A percentile compares a stretch with the other conserved stretches of the same genome.
These are phyloP conservation scores for Angomonas ambiguus DNA, from an alignment of 208 protist species.

Conservation along the genomic window DNA sequence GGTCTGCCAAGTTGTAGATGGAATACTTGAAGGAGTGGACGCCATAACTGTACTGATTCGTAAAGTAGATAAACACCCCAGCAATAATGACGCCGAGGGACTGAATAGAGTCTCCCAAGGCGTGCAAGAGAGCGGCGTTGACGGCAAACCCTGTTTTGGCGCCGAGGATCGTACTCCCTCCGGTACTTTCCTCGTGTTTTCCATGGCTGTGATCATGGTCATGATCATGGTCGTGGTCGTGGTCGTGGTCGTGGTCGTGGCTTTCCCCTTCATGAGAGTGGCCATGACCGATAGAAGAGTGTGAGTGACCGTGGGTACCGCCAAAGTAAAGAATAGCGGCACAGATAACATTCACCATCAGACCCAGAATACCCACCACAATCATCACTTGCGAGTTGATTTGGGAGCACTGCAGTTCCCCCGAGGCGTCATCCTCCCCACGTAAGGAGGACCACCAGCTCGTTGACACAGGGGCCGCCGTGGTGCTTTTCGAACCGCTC, in stretches of 20 bases:
- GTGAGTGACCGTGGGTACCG: slow-evolving; percentile 72
- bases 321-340: slow-evolving; percentile 83
- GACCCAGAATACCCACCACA: slow-evolving; percentile 70
- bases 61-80: slow-evolving; percentile 72
- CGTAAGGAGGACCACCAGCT: slow-evolving; percentile 8
- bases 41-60: slow-evolving; percentile 42
- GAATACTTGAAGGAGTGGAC: slow-evolving; percentile 43
- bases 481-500: background rate
- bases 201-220: slow-evolving; percentile 17
- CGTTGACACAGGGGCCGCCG: background rate
- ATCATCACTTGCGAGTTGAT: slow-evolving; percentile 76
- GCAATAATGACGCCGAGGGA: slow-evolving; percentile 85
- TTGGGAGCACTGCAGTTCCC: slow-evolving; percentile 23
- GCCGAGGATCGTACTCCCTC: background rate
- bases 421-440: background rate
- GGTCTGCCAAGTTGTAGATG: slow-evolving; percentile 85
- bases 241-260: slow-evolving; percentile 44
- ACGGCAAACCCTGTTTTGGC: slow-evolving; percentile 44
- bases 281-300: slow-evolving; percentile 32
- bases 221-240: slow-evolving; percentile 24
- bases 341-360: slow-evolving; percentile 85
- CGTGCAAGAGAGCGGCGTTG: slow-evolving; percentile 83
- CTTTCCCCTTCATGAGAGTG: slow-evolving; percentile 38
- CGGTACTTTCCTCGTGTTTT: background rate
- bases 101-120: slow-evolving; percentile 89